A percentile compares a stretch with the other conserved stretches of the same genome.
Evolutionary conservation across 2,329 filamentous ascomycete species (phyloP).

Genomic region (Nemania serpens): DNA sequence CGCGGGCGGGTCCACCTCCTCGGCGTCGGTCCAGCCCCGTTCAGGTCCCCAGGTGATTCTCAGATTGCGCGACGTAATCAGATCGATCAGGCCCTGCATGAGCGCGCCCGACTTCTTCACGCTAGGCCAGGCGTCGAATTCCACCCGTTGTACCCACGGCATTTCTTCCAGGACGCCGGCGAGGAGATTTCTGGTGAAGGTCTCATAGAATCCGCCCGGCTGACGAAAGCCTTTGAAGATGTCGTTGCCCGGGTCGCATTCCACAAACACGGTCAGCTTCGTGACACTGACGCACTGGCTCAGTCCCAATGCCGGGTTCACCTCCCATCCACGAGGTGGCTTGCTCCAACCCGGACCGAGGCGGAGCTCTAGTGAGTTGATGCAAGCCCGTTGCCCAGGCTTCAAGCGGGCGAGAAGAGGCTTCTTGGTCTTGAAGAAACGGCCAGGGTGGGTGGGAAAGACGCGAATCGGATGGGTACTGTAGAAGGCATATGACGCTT

Average conservation of each 20-base stretch:
- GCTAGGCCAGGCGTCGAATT: conserved; percentile 71
- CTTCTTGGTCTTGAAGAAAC: conserved; percentile 74
- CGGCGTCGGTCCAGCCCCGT: conserved; percentile 66
- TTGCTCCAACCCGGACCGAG: conserved; percentile 74
- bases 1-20: conserved; percentile 45
- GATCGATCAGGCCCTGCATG: conserved; percentile 63
- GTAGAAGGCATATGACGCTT: conserved; percentile 70
- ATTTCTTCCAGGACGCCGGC: conserved; percentile 60
- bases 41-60: conserved; percentile 70
- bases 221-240: conserved; percentile 71
- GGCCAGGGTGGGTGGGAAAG: conserved; percentile 67
- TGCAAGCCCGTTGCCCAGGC: conserved; percentile 59
- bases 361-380: conserved; percentile 70
- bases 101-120: conserved; percentile 69
- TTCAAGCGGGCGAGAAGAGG: conserved; percentile 71
- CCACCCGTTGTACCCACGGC: conserved; percentile 60
- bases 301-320: conserved; percentile 67
- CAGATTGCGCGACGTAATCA: conserved; percentile 53
- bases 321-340: conserved; percentile 72
- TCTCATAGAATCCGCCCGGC: conserved; percentile 70
- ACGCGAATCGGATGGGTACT: conserved; percentile 65
- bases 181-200: conserved; percentile 65
- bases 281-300: conserved; percentile 63
- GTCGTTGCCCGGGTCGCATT: conserved; percentile 71
- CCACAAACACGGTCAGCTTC: conserved; percentile 68